phyloP scores from a whole-genome alignment of 108 stramenopile genomes.

The Discostella stelligeroides region DNA sequence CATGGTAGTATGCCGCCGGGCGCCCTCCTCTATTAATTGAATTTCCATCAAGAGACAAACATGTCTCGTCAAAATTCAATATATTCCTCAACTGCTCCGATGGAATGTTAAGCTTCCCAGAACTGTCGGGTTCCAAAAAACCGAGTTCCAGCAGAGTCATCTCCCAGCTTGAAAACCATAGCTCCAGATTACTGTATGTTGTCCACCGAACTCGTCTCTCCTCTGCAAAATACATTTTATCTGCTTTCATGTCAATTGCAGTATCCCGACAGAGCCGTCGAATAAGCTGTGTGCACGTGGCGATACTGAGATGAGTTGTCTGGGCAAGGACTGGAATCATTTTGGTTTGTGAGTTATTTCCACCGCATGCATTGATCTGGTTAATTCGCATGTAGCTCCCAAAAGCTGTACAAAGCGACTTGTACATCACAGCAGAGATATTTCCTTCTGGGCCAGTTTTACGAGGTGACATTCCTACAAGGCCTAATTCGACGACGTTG shows the following conservation, averaged over 20 bases:
- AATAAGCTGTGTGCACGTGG: neutral
- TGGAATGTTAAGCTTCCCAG: neutral
- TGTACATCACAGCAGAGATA: neutral
- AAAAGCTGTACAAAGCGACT: neutral
- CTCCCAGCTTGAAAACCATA: conserved; percentile 8
- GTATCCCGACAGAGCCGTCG: neutral
- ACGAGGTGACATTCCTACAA: neutral
- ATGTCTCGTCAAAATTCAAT: conserved; percentile 16
- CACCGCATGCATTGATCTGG: neutral
- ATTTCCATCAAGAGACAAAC: conserved; percentile 25
- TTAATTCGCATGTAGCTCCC: conserved; percentile 3
- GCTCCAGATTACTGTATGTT: no score
- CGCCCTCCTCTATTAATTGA: neutral
- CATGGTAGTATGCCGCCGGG: neutral
- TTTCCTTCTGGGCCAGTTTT: neutral
- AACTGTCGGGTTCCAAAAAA: neutral
- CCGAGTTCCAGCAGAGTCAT: neutral
- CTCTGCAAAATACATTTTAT: no score
- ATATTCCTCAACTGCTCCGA: neutral
- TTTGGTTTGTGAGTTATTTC: neutral
- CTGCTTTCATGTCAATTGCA: no score
- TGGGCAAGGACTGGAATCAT: neutral
- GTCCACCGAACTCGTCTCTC: no score
- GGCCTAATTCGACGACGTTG: neutral
- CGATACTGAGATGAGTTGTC: neutral